Base-by-base conservation (phyloP, 2,329 filamentous ascomycete genomes). In the Phaeosphaeria sp. region DNA sequence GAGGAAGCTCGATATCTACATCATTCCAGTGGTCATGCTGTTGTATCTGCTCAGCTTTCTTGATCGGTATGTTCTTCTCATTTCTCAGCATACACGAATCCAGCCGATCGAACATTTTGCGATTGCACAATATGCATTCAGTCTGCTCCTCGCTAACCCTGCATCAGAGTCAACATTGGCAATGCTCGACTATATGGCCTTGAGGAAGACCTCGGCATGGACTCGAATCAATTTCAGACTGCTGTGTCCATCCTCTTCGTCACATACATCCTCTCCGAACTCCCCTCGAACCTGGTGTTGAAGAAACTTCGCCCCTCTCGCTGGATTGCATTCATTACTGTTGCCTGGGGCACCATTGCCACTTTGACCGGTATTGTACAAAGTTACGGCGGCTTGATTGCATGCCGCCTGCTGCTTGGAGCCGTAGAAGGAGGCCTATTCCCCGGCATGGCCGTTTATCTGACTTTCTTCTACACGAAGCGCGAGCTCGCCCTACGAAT, bases 391-490 rank as follows among this genome's bases (percentile, higher is more conserved):
- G 82, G 85, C 2, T 79, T 93, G 3, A 78, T 93, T n/a, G 89
- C 85, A 6, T 88, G 87, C 61, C 87, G 90, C 5, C 71, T 93
- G 0, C 77, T 92, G 15, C 84, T 93, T 0, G 90, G 90, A 5
- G 80, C 84, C 6, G 82, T 91, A 40, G 89, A 91, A 75, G 89
- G 89, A 0, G 89, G 89, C 0, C 78, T 91, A 0, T 91, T 91
- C 63, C 89, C 90, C 0, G 89, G 89, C 0, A 77, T 90, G 63
- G 87, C 85, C 5, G 77, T 89, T 18, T 91, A 91, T 65, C 81
- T 93, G 18, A 92, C 90, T 0, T 84, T 92, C 63, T 92, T 91
- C 80, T 93, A 93, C 78, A 90, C 87, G 47, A 90, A 89, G 69
- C 82, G 84, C 25, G 90, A 93, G 75, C 83, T 92, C 1, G 90